Percentiles rank a stretch among this genome's conserved stretches.
Evolutionary conservation across 106 monocot species (phyloP).

Genomic region (Hemerocallis citrina): DNA sequence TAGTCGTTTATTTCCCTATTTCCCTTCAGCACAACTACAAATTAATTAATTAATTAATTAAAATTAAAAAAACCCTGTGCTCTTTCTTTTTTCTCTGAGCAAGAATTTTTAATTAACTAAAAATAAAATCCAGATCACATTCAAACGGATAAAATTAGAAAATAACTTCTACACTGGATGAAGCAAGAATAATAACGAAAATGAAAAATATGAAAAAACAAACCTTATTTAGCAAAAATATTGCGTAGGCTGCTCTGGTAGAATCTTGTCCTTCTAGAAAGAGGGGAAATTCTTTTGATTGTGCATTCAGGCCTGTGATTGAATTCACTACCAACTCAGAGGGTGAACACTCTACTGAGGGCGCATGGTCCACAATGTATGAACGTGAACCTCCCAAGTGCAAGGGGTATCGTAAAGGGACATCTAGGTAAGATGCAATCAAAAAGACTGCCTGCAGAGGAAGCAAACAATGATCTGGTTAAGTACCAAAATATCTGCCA

Average conservation of each 20-base stretch:
- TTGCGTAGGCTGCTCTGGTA: conserved; percentile 85
- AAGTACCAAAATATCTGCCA: neutral
- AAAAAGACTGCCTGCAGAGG: conserved; percentile 50
- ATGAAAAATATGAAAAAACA: conserved; percentile 3
- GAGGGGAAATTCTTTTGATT: conserved; percentile 74
- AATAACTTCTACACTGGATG: neutral
- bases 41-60: neutral
- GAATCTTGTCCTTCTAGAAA: conserved; percentile 93
- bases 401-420: conserved; percentile 72
- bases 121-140: neutral
- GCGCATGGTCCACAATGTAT: conserved; percentile 73
- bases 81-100: neutral
- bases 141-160: neutral
- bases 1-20: too few species aligned
- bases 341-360: conserved; percentile 40
- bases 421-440: conserved; percentile 73
- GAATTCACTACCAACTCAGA: conserved; percentile 28
- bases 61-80: neutral
- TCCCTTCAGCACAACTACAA: too few species aligned
- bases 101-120: neutral
- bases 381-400: conserved; percentile 77
- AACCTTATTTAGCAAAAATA: conserved; percentile 96
- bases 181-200: too few species aligned
- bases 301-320: conserved; percentile 8
- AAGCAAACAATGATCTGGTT: conserved; percentile 3